phyloP scores from a whole-genome alignment of 2,329 filamentous ascomycete species.

The Trichoderma endophyticum region DNA sequence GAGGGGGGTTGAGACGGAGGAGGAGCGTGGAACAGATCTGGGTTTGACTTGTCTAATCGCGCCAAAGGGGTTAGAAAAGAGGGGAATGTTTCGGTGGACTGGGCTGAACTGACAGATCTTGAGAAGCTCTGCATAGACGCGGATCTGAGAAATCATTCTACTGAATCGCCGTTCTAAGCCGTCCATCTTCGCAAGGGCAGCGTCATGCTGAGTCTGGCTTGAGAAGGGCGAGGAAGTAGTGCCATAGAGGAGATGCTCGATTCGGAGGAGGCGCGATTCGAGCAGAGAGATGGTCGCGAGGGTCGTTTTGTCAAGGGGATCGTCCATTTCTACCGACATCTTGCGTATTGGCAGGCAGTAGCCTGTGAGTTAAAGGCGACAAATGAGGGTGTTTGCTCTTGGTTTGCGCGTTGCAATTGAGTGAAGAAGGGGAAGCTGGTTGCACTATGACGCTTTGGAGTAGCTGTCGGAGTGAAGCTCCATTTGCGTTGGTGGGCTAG shows the following conservation, averaged over 20 bases:
- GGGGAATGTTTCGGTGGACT: not conserved
- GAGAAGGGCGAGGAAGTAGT: conserved; percentile 33
- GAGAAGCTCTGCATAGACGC: conserved; percentile 58
- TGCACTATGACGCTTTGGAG: conserved; percentile 8
- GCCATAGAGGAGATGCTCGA: conserved; percentile 59
- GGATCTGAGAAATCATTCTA: conserved; percentile 47
- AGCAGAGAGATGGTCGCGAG: conserved; percentile 55
- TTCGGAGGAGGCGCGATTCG: conserved; percentile 55
- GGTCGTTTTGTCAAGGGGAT: conserved; percentile 49
- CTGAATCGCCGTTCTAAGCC: conserved; percentile 55
- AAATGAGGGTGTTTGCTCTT: not conserved
- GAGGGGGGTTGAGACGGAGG: conserved; percentile 46
- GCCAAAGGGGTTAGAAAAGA: not conserved
- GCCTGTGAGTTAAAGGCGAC: not conserved
- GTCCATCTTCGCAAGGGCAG: conserved; percentile 44
- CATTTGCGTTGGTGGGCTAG: not conserved
- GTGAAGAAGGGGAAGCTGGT: not conserved
- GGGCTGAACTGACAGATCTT: conserved; percentile 51
- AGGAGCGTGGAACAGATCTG: conserved; percentile 52
- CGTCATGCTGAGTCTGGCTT: conserved; percentile 32
- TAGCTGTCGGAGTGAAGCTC: not conserved
- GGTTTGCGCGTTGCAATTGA: not conserved
- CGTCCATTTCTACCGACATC: conserved; percentile 28
- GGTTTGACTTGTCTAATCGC: conserved; percentile 48
- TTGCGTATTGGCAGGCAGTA: not conserved